Base-by-base conservation (phyloP, 192 early-diverging fungal species). In the Coemansia erecta region DNA sequence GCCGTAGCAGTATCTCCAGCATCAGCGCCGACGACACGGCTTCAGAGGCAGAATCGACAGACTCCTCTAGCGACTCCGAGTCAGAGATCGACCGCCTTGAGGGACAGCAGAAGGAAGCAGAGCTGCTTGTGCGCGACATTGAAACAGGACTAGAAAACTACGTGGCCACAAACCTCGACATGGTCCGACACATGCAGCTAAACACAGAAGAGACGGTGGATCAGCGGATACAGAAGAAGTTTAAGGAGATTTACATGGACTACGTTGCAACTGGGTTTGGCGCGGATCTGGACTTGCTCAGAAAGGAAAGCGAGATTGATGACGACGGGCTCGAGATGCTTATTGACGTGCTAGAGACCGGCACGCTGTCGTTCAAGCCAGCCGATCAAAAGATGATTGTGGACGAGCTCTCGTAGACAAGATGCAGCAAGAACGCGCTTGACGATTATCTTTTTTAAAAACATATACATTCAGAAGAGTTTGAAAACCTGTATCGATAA, bases 201-300 rank as follows among this genome's bases (percentile, higher is more conserved):
- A 37, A 21, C 41, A 8, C 3, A 17, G 48, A 31, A 7, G 33
- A 14, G 19, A 9, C 55, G 21, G 35, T 31, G 17, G 73, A 66
- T 52, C 47, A 31, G 46, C 48, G 39, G 39, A 49, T 57, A 24
- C 43, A 46, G 37, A 40, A 56, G 23, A 64, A 61, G 60, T 76
- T 76, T 59, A 76, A 66, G 37, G 60, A 70, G 46, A 55, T 72
- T 17, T 78, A 78, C 56, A 78, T 78, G 75, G 70, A 72, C 21
- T 68, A 72, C 35, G 58, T 68, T 10, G 68, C 75, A 2, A 66
- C 53, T 8, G 75, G 70, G 9, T 78, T 78, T 61, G 75, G 75
- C 14, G 31, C 70, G 0, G 75, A 78, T 61, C 66, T 78, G 4
- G 66, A 78, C 41, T 49, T 43, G 35, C 56, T 78, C 17, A 69